phyloP scores from a whole-genome alignment of 306 rosid genomes.

The Vigna trinervia region DNA sequence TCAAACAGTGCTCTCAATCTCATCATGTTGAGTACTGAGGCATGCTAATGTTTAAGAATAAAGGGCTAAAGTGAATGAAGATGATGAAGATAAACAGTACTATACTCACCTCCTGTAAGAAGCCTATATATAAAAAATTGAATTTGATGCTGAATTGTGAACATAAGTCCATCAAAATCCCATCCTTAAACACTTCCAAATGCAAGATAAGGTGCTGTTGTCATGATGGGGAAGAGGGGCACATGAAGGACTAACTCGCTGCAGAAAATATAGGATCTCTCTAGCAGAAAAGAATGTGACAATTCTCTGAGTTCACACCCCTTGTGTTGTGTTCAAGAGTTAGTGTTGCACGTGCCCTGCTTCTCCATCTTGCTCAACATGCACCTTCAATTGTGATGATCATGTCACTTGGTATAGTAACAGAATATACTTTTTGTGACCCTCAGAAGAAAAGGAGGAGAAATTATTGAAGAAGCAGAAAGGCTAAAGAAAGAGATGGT shows the following conservation, averaged over 20 bases:
- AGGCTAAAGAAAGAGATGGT: constrained; percentile 41
- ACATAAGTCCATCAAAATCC: constrained; percentile 23
- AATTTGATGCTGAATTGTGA: constrained; percentile 22
- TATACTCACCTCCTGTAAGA: constrained; percentile 41
- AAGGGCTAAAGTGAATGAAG: neutral
- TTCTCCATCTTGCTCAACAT: constrained; percentile 98
- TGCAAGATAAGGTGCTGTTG: constrained; percentile 63
- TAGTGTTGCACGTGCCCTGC: constrained; percentile 99
- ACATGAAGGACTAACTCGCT: constrained; percentile 90
- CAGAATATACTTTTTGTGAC: constrained; percentile 2
- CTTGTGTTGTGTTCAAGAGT: constrained; percentile 50
- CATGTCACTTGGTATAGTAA: neutral
- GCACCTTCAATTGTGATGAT: constrained; percentile 53
- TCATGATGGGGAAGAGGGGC: constrained; percentile 99
- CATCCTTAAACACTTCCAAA: constrained; percentile 42
- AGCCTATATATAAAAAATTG: constrained; percentile 1
- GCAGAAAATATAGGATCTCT: neutral
- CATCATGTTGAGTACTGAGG: neutral
- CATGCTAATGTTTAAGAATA: constrained; percentile 36
- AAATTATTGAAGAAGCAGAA: neutral
- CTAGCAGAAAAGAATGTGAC: constrained; percentile 36
- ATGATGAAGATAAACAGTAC: constrained; percentile 1
- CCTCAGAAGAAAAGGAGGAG: constrained; percentile 14
- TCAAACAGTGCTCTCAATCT: constrained; percentile 17
- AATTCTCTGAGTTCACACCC: constrained; percentile 10